A percentile compares a stretch with the other conserved stretches of the same genome.
These are phyloP conservation scores for Collybiopsis luxurians DNA, from an alignment of 768 basidiomycete species.

Conservation along the genomic window DNA sequence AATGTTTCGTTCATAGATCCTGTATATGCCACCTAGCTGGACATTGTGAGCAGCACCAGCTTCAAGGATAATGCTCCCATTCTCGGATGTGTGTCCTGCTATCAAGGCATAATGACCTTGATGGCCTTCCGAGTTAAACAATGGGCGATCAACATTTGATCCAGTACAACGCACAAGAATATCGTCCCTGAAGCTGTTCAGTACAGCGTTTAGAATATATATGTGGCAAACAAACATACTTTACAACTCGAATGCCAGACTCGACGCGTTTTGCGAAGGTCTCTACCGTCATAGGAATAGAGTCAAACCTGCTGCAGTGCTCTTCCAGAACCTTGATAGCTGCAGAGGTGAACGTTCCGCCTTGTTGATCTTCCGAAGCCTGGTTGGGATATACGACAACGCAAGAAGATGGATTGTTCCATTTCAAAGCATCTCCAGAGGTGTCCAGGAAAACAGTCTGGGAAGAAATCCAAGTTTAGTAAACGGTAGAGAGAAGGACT, in stretches of 20 bases:
- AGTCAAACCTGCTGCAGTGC: background rate
- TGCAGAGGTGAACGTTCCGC: background rate
- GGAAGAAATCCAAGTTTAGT: background rate
- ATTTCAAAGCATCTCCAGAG: background rate
- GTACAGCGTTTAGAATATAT: background rate
- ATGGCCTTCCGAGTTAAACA: background rate
- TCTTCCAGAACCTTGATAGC: background rate
- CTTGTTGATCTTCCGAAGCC: background rate
- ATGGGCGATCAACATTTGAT: background rate
- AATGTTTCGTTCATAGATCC: background rate
- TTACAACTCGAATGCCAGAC: background rate
- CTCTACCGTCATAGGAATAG: background rate
- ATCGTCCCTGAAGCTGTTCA: background rate
- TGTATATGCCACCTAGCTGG: background rate
- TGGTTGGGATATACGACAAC: background rate
- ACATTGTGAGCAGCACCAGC: background rate
- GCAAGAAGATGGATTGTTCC: background rate
- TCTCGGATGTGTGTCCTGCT: background rate
- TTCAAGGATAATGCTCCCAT: background rate
- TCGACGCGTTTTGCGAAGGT: background rate
- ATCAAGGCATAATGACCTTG: background rate
- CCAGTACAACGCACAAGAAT: background rate
- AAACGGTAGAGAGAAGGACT: background rate
- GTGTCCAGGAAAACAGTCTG: background rate
- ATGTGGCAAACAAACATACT: background rate